phyloP scores from a whole-genome alignment of 495 filamentous ascomycete genomes.

The Penicillium pancosmium region DNA sequence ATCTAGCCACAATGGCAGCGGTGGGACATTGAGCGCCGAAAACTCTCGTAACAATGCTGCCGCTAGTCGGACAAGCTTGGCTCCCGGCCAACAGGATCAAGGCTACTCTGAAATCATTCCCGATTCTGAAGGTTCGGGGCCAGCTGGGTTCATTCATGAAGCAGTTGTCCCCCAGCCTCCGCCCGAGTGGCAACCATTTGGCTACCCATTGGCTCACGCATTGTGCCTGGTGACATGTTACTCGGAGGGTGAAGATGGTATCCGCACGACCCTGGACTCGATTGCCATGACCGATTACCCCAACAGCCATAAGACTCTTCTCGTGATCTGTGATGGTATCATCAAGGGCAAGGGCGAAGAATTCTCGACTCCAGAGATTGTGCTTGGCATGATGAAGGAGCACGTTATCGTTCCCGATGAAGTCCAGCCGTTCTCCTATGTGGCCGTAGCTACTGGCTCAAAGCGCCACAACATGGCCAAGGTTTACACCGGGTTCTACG shows the following conservation, averaged over 20 bases:
- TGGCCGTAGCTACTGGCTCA: slow-evolving; percentile 92
- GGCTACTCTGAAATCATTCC: slow-evolving; percentile 58
- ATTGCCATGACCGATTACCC: slow-evolving; percentile 98
- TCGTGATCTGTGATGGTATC: slow-evolving; percentile 96
- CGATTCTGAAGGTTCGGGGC: slow-evolving; percentile 75
- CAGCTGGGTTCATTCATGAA: slow-evolving; percentile 92
- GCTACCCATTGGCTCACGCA: slow-evolving; percentile 89
- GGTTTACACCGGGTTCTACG: slow-evolving; percentile 96
- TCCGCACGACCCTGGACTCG: slow-evolving; percentile 93
- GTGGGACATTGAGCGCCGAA: slow-evolving; percentile 53
- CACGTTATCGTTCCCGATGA: slow-evolving; percentile 75
- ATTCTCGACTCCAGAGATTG: slow-evolving; percentile 85
- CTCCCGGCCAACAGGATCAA: slow-evolving; percentile 42
- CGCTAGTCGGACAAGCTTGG: slow-evolving; percentile 57
- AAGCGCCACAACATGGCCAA: slow-evolving; percentile 99
- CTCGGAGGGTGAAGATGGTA: slow-evolving; percentile 90
- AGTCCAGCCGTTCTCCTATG: slow-evolving; percentile 89
- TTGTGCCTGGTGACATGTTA: slow-evolving; percentile 97
- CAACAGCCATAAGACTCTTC: slow-evolving; percentile 95
- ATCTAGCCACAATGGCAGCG: slow-evolving; percentile 68
- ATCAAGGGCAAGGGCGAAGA: slow-evolving; percentile 96
- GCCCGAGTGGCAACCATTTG: slow-evolving; percentile 93
- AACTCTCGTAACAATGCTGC: slow-evolving; percentile 38
- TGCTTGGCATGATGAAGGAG: slow-evolving; percentile 93
- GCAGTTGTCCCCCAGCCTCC: slow-evolving; percentile 97